Conservation (phyloP, 805 yeast species). For the Candida gorgasii region DNA sequence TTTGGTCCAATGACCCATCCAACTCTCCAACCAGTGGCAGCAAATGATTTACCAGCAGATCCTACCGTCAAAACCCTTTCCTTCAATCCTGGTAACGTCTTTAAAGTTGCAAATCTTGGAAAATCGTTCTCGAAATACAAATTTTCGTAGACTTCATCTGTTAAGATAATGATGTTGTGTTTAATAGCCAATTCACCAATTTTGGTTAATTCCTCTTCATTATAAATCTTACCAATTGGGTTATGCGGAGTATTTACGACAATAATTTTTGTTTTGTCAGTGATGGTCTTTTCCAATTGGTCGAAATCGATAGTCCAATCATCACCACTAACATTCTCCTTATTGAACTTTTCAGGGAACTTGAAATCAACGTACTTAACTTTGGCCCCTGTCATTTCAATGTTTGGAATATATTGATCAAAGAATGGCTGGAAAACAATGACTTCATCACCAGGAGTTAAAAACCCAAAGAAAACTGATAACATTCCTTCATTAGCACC, state of each 20-base stretch:
- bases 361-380: constrained; percentile 83
- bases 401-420: constrained; percentile 93
- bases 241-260: constrained; percentile 94
- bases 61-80: constrained; percentile 87
- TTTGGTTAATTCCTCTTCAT: constrained; percentile 66
- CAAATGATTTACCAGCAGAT: constrained; percentile 96
- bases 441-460: constrained; percentile 89
- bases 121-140: constrained; percentile 69
- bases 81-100: constrained; percentile 66
- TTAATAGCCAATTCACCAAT: constrained; percentile 85
- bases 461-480: constrained; percentile 78
- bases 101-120: constrained; percentile 80
- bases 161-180: constrained; percentile 76
- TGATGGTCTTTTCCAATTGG: constrained; percentile 70
- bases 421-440: constrained; percentile 96
- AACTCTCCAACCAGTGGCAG: constrained; percentile 99
- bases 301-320: constrained; percentile 88
- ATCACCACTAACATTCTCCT: constrained; percentile 66
- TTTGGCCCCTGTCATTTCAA: constrained; percentile 91
- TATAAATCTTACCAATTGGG: constrained; percentile 91
- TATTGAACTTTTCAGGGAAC: constrained; percentile 73
- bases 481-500: constrained; percentile 98
- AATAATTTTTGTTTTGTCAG: constrained; percentile 77
- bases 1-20: constrained; percentile 93
- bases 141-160: constrained; percentile 96